These are phyloP conservation scores for Boletus subparvulus DNA, from an alignment of 768 basidiomycete genomes.

Conservation along the genomic window DNA sequence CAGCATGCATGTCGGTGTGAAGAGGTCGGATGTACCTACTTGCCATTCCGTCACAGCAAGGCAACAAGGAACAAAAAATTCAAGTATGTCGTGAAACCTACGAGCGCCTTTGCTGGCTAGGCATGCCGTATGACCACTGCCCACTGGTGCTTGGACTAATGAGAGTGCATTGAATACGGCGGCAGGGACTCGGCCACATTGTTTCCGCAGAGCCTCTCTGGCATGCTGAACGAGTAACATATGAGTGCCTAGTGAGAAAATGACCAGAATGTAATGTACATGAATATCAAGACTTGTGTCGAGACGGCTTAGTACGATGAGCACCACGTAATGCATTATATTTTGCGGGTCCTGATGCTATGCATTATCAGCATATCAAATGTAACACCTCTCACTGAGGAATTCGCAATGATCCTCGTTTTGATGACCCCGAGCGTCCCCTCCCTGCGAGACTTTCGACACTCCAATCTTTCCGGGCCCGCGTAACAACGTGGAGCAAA, in stretches of 20 bases:
- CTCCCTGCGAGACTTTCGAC: too few species aligned
- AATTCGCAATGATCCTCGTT: too few species aligned
- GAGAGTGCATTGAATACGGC: not conserved
- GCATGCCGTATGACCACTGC: not conserved
- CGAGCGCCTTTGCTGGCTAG: not conserved
- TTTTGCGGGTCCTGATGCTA: too few species aligned
- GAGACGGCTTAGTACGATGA: too few species aligned
- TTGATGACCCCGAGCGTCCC: too few species aligned
- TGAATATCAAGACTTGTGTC: too few species aligned
- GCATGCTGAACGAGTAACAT: not conserved
- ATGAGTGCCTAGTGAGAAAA: not conserved
- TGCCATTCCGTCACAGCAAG: not conserved
- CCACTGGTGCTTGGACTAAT: not conserved
- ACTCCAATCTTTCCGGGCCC: too few species aligned
- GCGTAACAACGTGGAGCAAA: too few species aligned
- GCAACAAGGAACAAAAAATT: not conserved
- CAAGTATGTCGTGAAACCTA: not conserved
- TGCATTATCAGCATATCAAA: too few species aligned
- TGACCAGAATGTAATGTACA: not conserved
- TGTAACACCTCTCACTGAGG: too few species aligned
- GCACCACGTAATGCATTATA: too few species aligned
- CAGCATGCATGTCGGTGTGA: not conserved
- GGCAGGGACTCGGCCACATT: not conserved
- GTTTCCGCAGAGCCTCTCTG: not conserved
- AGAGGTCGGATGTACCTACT: not conserved